These are phyloP conservation scores for Fraxinus ornus DNA, from an alignment of 305 asterid species.

Conservation along the genomic window DNA sequence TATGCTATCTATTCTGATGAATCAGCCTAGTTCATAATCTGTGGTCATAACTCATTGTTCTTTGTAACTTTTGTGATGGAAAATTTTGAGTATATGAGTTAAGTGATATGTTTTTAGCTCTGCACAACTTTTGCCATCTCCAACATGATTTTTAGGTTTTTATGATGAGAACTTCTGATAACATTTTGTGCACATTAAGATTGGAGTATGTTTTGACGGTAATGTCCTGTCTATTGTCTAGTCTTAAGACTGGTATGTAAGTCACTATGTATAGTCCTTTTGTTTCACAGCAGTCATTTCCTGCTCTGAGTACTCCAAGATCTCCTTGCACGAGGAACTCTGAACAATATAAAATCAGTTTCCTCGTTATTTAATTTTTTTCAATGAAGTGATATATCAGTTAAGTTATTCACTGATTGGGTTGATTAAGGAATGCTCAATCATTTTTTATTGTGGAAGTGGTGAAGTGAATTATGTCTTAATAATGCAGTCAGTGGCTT, in stretches of 20 bases:
- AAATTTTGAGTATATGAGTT: not conserved
- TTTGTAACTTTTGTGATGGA: not conserved
- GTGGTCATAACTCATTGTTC: not conserved
- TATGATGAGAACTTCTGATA: not conserved
- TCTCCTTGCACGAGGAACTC: not conserved
- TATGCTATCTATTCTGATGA: not conserved
- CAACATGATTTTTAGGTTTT: not conserved
- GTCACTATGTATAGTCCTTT: not conserved
- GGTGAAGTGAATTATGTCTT: not conserved
- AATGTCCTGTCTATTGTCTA: not conserved
- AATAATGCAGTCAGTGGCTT: not conserved
- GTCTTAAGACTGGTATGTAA: not conserved
- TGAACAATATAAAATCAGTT: not conserved
- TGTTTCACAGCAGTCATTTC: not conserved
- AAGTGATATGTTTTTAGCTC: not conserved
- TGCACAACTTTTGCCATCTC: not conserved
- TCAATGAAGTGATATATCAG: not conserved
- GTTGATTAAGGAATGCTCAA: not conserved
- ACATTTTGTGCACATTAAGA: not conserved
- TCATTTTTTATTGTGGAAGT: not conserved
- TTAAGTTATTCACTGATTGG: not conserved
- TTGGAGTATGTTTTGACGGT: not conserved
- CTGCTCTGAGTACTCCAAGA: not conserved
- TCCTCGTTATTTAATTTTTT: not conserved
- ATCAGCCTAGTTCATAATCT: not conserved